A percentile compares a stretch with the other conserved stretches of the same genome.
These are phyloP conservation scores for Talaromyces sp. DNA, from an alignment of 2,329 filamentous ascomycete species.

Conservation along the genomic window DNA sequence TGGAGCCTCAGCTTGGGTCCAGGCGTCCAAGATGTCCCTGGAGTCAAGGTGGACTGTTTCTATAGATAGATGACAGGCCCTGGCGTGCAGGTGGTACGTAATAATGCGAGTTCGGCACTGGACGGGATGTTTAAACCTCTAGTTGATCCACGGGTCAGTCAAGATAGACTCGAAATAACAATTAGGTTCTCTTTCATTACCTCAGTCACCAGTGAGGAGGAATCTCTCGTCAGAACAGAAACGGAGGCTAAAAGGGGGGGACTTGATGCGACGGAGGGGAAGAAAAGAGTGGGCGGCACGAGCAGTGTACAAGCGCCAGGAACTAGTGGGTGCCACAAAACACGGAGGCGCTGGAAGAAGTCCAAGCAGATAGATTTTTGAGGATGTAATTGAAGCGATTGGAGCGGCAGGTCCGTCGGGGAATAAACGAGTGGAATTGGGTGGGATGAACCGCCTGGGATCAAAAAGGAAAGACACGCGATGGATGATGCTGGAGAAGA, in stretches of 20 bases:
- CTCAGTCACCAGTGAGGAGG: too few species aligned
- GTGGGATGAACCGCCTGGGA: background rate
- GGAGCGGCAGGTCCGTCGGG: background rate
- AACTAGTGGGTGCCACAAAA: slow-evolving; percentile 17
- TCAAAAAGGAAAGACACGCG: too few species aligned
- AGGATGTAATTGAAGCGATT: slow-evolving; percentile 1
- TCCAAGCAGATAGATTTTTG: background rate
- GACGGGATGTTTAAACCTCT: slow-evolving; percentile 9
- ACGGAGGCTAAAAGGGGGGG: background rate
- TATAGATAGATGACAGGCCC: slow-evolving; percentile 15
- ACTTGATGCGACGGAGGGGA: background rate
- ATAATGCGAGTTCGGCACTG: slow-evolving; percentile 7
- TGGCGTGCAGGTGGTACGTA: slow-evolving; percentile 6
- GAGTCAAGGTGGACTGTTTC: background rate
- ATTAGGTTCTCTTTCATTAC: too few species aligned
- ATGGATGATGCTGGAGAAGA: background rate
- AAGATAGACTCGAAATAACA: too few species aligned
- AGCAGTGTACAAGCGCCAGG: slow-evolving; percentile 7
- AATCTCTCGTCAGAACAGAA: background rate
- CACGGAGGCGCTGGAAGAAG: slow-evolving; percentile 2
- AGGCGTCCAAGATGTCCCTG: background rate
- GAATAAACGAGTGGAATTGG: slow-evolving; percentile 4
- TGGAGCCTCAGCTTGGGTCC: background rate
- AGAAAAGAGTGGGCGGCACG: slow-evolving; percentile 10
- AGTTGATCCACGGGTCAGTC: too few species aligned